Base-by-base conservation (phyloP, 2,329 filamentous ascomycete species). In the Colletotrichum euphorbiae region DNA sequence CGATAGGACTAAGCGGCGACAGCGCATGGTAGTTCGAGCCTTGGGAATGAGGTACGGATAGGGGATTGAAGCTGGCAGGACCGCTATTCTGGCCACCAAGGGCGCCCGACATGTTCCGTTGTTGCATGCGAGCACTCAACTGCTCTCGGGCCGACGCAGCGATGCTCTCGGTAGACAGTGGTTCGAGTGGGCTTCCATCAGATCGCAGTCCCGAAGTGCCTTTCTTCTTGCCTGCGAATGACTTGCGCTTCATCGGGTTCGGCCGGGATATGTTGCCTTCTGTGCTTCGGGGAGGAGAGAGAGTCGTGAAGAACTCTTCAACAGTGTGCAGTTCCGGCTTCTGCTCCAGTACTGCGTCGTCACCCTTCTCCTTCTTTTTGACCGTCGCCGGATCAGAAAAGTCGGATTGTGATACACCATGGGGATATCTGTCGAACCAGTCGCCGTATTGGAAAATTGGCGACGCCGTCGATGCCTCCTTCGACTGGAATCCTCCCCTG, bases 381-480 rank as follows among this genome's bases (percentile, higher is more conserved):
- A 87, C 84, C 4, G 84, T 80, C 31, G 87, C 89, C 1, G 92
- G 91, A 72, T 96, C 93, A 74, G 93, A 90, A 78, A 93, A 96
- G 74, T 97, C 93, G 1, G 90, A 86, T 69, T 93, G 89, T 3
- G 93, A 93, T 15, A 98, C 93, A 2, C 96, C 96, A 73, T 97
- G 92, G 0, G 96, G 96, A 76, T 98, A 98, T 71, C 92, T 89
- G 75, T 96, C 92, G 75, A 98, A 98, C 96, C 96, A 98, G 79
- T 98, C 96, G 58, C 94, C 94, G 74, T 98, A 98, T 75, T 98
- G 95, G 78, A 97, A 94, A 73, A 98, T 92, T 8, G 87, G 85
- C 6, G 87, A 85, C 5, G 86, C 80, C 8, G 81, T 78, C 13
- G 84, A 80, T 48, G 81, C 81, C 61, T 85, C 81, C 64, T 78